Evolutionary conservation across 2,329 filamentous ascomycete species (phyloP).

Genomic region (Diaporthe ampelina): DNA sequence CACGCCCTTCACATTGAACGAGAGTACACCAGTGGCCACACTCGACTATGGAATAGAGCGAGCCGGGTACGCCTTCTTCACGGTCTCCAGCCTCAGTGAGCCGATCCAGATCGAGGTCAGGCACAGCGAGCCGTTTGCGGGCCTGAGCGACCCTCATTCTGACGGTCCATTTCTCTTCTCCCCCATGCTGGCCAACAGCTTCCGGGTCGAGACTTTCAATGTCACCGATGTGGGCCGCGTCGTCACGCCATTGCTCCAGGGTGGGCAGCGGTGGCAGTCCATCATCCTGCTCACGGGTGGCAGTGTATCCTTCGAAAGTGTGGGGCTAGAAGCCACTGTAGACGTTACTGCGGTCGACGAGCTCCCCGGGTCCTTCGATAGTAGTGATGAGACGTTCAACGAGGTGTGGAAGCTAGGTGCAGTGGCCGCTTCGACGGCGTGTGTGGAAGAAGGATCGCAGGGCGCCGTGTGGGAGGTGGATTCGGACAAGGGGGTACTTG

Average conservation of each 20-base stretch:
- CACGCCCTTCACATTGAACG: neutral
- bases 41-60: slow-evolving; percentile 52
- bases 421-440: neutral
- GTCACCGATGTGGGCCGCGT: slow-evolving; percentile 49
- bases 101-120: slow-evolving; percentile 53
- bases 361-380: neutral
- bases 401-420: slow-evolving; percentile 8
- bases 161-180: slow-evolving; percentile 51
- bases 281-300: neutral
- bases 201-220: slow-evolving; percentile 56
- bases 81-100: slow-evolving; percentile 45
- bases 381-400: neutral
- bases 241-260: neutral
- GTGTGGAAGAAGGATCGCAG: neutral
- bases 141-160: slow-evolving; percentile 46
- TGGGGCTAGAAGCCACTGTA: neutral
- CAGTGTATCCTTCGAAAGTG: neutral
- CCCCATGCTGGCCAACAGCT: slow-evolving; percentile 50
- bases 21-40: slow-evolving; percentile 40
- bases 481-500: slow-evolving; percentile 33
- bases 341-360: neutral
- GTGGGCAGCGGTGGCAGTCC: slow-evolving; percentile 19
- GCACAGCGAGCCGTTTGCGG: slow-evolving; percentile 52
- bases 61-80: slow-evolving; percentile 52
- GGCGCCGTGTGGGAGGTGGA: slow-evolving; percentile 3